Evolutionary conservation across 2,329 filamentous ascomycete genomes (phyloP).

Genomic region (Albophoma yamanashiensis): DNA sequence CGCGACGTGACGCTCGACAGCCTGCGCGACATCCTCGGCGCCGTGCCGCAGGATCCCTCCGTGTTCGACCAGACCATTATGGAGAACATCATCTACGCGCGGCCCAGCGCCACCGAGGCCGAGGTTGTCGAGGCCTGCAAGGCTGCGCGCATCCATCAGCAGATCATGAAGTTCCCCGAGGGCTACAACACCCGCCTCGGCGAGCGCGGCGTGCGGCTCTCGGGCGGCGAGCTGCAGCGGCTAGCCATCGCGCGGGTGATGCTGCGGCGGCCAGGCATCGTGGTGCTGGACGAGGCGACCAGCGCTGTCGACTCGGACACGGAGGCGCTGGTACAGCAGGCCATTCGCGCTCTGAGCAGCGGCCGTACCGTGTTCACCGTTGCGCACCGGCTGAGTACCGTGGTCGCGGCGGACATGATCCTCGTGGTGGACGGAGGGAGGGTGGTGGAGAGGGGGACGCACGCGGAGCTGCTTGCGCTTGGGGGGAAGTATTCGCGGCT

Average conservation of each 20-base stretch:
- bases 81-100: slow-evolving; percentile 55
- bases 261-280: slow-evolving; percentile 14
- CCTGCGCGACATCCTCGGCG: slow-evolving; percentile 46
- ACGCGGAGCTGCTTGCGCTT: slow-evolving; percentile 32
- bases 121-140: slow-evolving; percentile 51
- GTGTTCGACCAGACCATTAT: slow-evolving; percentile 56
- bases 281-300: slow-evolving; percentile 38
- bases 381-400: slow-evolving; percentile 30
- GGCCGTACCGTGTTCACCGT: slow-evolving; percentile 42
- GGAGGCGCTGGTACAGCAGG: slow-evolving; percentile 32
- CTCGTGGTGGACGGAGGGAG: slow-evolving; percentile 41
- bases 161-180: slow-evolving; percentile 47
- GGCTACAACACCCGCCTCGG: slow-evolving; percentile 37
- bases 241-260: slow-evolving; percentile 33
- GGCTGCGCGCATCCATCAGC: slow-evolving; percentile 53
- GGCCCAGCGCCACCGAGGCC: slow-evolving; percentile 47
- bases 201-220: slow-evolving; percentile 36
- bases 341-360: slow-evolving; percentile 31
- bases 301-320: slow-evolving; percentile 36
- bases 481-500: slow-evolving; percentile 39
- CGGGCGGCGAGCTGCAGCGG: slow-evolving; percentile 38
- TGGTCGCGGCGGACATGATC: slow-evolving; percentile 39
- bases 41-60: slow-evolving; percentile 54
- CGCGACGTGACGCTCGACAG: slow-evolving; percentile 46
- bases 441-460: slow-evolving; percentile 42